phyloP scores from a whole-genome alignment of 345 rosid genomes.

The Aethionema arabicum region DNA sequence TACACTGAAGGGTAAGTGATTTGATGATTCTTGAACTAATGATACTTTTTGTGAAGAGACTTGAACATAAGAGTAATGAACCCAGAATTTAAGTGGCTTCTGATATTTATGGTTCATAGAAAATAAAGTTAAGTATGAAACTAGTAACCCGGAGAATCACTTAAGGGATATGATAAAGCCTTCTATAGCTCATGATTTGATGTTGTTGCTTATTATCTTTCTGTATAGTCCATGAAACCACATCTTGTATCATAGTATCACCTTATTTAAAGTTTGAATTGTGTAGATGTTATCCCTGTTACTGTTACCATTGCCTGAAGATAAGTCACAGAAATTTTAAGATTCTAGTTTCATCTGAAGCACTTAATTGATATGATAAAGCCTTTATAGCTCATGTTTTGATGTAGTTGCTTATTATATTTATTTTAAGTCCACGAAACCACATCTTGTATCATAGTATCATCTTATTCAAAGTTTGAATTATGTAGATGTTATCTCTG shows the following conservation, averaged over 20 bases:
- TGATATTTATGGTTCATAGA: neutral
- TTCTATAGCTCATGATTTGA: no score
- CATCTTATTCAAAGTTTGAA: neutral
- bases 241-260: neutral
- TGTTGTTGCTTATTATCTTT: neutral
- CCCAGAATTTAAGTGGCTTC: neutral
- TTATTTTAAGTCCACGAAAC: neutral
- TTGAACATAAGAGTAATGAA: neutral
- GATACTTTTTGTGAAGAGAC: neutral
- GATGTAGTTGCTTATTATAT: neutral
- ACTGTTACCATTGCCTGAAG: neutral
- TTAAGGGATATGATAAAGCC: neutral
- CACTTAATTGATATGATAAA: neutral
- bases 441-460: neutral
- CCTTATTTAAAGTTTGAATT: neutral
- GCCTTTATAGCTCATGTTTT: no score
- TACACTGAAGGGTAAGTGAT: constrained; percentile 41
- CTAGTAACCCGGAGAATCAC: neutral
- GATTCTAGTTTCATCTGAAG: no score
- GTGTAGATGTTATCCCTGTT: neutral
- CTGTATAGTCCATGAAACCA: neutral
- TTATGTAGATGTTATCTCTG: neutral
- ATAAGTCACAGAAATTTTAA: neutral
- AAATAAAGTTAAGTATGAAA: neutral
- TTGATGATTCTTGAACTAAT: neutral